A percentile compares a stretch with the other conserved stretches of the same genome.
phyloP scores from a whole-genome alignment of 2,329 filamentous ascomycete species.

The Penicillium sp. region DNA sequence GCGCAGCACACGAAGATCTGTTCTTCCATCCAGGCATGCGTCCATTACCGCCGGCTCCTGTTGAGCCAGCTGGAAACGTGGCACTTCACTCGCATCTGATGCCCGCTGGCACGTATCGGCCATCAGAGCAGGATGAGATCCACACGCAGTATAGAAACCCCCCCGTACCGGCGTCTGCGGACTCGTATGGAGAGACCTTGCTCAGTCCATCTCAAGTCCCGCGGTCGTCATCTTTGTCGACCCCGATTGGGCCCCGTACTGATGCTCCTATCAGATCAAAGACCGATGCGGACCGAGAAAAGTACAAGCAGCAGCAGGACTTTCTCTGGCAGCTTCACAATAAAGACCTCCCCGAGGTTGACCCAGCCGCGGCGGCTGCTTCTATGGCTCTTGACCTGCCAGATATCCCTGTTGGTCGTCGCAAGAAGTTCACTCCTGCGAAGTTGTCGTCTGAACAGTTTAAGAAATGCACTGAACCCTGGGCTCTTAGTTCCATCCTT shows the following conservation, averaged over 20 bases:
- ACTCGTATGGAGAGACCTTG: constrained; percentile 52
- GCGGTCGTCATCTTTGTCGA: constrained; percentile 79
- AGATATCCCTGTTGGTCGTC: constrained; percentile 73
- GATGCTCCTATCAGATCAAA: constrained; percentile 86
- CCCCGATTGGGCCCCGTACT: constrained; percentile 74
- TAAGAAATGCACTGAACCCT: constrained; percentile 81
- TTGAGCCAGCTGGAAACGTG: constrained; percentile 52
- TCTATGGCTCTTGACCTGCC: constrained; percentile 76
- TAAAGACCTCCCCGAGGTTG: constrained; percentile 45
- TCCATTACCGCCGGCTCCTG: constrained; percentile 64
- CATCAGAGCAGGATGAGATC: constrained; percentile 46
- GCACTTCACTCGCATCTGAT: constrained; percentile 49
- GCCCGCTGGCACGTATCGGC: constrained; percentile 61
- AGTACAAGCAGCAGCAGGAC: constrained; percentile 55
- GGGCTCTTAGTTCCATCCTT: constrained; percentile 87
- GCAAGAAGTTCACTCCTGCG: constrained; percentile 79
- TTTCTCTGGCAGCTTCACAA: constrained; percentile 54
- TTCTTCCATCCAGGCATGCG: constrained; percentile 87
- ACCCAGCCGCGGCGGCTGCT: constrained; percentile 47
- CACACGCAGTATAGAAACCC: constrained; percentile 40
- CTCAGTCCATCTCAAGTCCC: constrained; percentile 54
- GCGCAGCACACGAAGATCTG: constrained; percentile 80
- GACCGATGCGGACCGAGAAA: constrained; percentile 78
- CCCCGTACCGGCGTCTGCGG: constrained; percentile 45
- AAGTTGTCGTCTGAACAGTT: constrained; percentile 82